Percentiles rank a stretch among this genome's conserved stretches.
Conservation (phyloP, 768 basidiomycete species). For the Tulasnella sp. region DNA sequence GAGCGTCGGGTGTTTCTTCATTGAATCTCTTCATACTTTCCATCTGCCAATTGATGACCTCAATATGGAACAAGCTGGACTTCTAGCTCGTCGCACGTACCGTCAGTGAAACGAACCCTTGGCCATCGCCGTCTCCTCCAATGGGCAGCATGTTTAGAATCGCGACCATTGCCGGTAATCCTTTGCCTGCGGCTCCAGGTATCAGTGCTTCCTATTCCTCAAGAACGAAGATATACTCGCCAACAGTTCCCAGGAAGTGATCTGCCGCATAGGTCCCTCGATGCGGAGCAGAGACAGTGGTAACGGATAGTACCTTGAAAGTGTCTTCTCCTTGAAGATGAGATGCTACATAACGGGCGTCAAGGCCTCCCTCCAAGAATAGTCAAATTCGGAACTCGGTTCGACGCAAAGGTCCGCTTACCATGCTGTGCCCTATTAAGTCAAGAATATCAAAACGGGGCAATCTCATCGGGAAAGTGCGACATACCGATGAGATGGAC, state of each 20-base stretch:
- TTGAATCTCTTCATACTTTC: conserved; percentile 89
- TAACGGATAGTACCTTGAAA: conserved; percentile 80
- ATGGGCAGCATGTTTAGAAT: conserved; percentile 78
- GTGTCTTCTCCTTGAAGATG: conserved; percentile 52
- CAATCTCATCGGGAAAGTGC: conserved; percentile 30
- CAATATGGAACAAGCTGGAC: no score
- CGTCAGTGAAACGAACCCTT: conserved; percentile 86
- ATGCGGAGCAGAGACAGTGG: conserved; percentile 93
- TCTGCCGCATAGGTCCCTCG: conserved; percentile 91
- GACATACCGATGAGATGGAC: conserved; percentile 77
- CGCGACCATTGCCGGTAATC: conserved; percentile 40
- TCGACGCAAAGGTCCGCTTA: conserved; percentile 33
- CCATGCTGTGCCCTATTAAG: conserved; percentile 67
- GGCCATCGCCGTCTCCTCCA: conserved; percentile 83
- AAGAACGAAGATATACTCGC: conserved; percentile 40
- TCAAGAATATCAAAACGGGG: conserved; percentile 29
- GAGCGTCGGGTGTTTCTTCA: conserved; percentile 71
- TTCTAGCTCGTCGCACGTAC: conserved; percentile 29
- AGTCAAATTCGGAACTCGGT: conserved; percentile 13
- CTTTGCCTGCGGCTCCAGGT: conserved; percentile 38
- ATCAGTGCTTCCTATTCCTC: conserved; percentile 34
- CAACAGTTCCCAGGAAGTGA: conserved; percentile 73
- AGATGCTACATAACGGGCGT: conserved; percentile 84
- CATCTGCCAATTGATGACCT: neutral
- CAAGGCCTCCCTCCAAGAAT: conserved; percentile 73